Conservation (phyloP, 768 basidiomycete genomes). For the Boletus insuetus region DNA sequence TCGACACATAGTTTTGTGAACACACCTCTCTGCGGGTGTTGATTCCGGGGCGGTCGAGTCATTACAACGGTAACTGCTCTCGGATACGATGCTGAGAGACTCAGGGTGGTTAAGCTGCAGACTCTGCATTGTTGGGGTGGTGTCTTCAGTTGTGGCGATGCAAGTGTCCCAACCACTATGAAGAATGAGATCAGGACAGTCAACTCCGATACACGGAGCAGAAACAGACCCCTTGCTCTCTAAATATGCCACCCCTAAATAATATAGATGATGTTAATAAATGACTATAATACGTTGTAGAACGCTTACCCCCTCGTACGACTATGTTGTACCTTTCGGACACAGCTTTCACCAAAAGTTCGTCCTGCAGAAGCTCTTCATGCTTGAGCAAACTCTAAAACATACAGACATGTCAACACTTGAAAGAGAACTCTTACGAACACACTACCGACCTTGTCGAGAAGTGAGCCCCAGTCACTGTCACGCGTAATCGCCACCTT, state of each 20-base stretch:
- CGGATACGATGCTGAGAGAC: slow-evolving; percentile 23
- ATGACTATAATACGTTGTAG: neutral
- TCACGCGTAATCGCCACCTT: slow-evolving; percentile 27
- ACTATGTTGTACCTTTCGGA: slow-evolving; percentile 11
- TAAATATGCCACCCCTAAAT: slow-evolving; percentile 20
- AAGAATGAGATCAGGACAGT: neutral
- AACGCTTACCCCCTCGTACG: slow-evolving; percentile 9
- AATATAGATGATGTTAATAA: slow-evolving; percentile 2
- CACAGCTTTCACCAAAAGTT: slow-evolving; percentile 9
- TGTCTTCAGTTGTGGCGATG: neutral
- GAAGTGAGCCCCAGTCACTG: slow-evolving; percentile 18
- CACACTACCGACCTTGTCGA: slow-evolving; percentile 11
- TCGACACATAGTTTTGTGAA: neutral
- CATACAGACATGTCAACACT: neutral
- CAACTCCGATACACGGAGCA: neutral
- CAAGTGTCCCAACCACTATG: neutral
- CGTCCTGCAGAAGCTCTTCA: slow-evolving; percentile 10
- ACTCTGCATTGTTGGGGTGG: neutral
- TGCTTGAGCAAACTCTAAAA: slow-evolving; percentile 9
- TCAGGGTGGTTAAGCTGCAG: neutral
- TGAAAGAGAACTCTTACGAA: neutral
- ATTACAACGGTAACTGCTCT: slow-evolving; percentile 21
- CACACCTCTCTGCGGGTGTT: slow-evolving; percentile 7
- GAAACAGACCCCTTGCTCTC: slow-evolving; percentile 15
- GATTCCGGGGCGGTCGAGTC: neutral